A percentile compares a stretch with the other conserved stretches of the same genome.
Conservation (phyloP, 495 filamentous ascomycete genomes). For the Wilcoxina mikolae region DNA sequence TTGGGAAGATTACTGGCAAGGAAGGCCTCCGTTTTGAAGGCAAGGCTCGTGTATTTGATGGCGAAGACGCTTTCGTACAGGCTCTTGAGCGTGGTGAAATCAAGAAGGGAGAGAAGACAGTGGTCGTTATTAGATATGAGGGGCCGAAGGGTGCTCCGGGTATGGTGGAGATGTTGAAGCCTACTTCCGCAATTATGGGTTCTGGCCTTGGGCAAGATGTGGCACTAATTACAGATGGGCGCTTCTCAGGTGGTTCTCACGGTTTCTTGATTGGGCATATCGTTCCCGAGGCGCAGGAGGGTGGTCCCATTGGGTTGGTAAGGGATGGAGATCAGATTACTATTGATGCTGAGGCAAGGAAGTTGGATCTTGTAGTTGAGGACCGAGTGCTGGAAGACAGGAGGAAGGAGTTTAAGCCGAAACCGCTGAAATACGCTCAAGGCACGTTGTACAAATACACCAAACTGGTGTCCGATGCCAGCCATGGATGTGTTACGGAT, state of each 20-base stretch:
- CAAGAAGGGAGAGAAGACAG: constrained; percentile 93
- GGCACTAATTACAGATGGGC: constrained; percentile 62
- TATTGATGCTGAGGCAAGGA: constrained; percentile 54
- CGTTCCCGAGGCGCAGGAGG: constrained; percentile 65
- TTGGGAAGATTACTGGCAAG: constrained; percentile 98
- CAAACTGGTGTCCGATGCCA: constrained; percentile 53
- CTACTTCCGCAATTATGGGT: constrained; percentile 70
- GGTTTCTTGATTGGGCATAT: constrained; percentile 80
- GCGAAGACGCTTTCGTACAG: constrained; percentile 63
- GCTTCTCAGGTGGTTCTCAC: constrained; percentile 64
- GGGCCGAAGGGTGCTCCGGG: constrained; percentile 68
- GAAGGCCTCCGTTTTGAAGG: constrained; percentile 82
- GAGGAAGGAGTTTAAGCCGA: constrained; percentile 50
- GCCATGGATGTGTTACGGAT: constrained; percentile 69
- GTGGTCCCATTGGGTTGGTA: constrained; percentile 39
- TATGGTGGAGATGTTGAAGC: constrained; percentile 84
- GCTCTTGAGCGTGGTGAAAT: constrained; percentile 69
- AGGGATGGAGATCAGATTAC: constrained; percentile 52
- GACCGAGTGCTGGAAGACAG: constrained; percentile 50
- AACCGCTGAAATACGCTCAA: constrained; percentile 49
- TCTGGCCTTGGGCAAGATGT: constrained; percentile 71
- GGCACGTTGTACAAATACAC: constrained; percentile 70
- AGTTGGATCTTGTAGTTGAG: constrained; percentile 45
- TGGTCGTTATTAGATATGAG: constrained; percentile 93
- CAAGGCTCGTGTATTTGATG: constrained; percentile 75